phyloP scores from a whole-genome alignment of 2,329 filamentous ascomycete species.

The Penicillium sp. region DNA sequence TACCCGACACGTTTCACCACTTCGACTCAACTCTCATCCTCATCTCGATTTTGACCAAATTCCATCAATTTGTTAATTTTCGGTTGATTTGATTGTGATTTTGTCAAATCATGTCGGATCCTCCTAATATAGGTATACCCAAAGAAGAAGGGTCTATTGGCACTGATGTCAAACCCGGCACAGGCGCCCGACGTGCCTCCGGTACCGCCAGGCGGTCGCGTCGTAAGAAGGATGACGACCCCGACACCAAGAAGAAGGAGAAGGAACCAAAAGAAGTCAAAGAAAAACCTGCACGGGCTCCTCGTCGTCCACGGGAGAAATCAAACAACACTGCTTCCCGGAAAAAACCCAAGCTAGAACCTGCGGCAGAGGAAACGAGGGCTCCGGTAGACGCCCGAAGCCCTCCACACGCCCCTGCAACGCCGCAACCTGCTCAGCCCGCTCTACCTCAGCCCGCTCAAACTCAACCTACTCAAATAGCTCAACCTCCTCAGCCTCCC shows the following conservation, averaged over 20 bases:
- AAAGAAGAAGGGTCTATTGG: conserved; percentile 31
- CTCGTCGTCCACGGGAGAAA: conserved; percentile 39
- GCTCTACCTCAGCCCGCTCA: not conserved
- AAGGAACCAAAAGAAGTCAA: conserved; percentile 27
- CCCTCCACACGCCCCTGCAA: conserved; percentile 12
- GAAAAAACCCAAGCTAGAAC: conserved; percentile 49
- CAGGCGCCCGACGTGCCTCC: conserved; percentile 36
- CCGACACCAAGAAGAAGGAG: conserved; percentile 31
- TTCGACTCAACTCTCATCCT: conserved; percentile 3
- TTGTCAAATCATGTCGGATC: conserved; percentile 32
- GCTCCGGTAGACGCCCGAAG: conserved; percentile 10
- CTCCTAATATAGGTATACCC: conserved; percentile 24
- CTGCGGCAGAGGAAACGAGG: conserved; percentile 21
- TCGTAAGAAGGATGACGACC: conserved; percentile 44
- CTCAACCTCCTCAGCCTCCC: conserved; percentile 7
- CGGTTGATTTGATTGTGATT: not conserved
- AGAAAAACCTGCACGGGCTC: conserved; percentile 27
- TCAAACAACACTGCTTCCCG: conserved; percentile 42
- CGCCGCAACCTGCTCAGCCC: conserved; percentile 10
- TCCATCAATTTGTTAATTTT: conserved; percentile 19
- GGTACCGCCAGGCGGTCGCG: conserved; percentile 36
- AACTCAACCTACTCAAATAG: conserved; percentile 1
- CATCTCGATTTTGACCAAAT: conserved; percentile 11
- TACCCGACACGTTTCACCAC: conserved; percentile 13
- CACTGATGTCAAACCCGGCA: conserved; percentile 21